Percentiles rank a stretch among this genome's conserved stretches.
Conservation (phyloP, 2,329 filamentous ascomycete genomes). For the Fusarium buxicola region DNA sequence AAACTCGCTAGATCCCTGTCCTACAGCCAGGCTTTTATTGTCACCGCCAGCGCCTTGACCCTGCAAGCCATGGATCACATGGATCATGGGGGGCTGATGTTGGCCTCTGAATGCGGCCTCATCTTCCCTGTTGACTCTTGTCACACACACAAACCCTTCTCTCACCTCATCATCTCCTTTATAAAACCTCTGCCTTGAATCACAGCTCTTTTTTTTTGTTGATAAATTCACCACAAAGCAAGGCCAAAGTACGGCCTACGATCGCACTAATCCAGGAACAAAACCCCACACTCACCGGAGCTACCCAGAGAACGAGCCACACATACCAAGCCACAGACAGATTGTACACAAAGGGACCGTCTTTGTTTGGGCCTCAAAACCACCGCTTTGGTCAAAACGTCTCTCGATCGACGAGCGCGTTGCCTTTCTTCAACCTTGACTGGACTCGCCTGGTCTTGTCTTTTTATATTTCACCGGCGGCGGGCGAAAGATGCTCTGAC, state of each 20-base stretch:
- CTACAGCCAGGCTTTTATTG: constrained; percentile 21
- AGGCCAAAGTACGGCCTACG: constrained; percentile 11
- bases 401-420: constrained; percentile 17
- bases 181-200: background rate
- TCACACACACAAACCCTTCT: background rate
- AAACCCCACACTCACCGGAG: constrained; percentile 33
- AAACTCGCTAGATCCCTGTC: constrained; percentile 27
- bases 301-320: constrained; percentile 30
- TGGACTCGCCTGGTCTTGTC: background rate
- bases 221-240: background rate
- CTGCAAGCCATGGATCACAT: constrained; percentile 31
- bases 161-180: background rate
- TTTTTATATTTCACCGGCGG: background rate
- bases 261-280: constrained; percentile 35
- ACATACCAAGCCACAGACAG: constrained; percentile 27
- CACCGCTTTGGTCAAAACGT: constrained; percentile 34
- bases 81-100: constrained; percentile 20
- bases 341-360: constrained; percentile 28
- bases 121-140: constrained; percentile 18
- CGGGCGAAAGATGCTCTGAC: constrained; percentile 29
- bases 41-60: constrained; percentile 2
- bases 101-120: constrained; percentile 24
- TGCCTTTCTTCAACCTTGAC: constrained; percentile 14
- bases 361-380: constrained; percentile 35
- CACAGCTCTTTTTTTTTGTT: constrained; percentile 22